These are phyloP conservation scores for Porodaedalea pini DNA, from an alignment of 1,284 basidiomycete genomes.

Conservation along the genomic window DNA sequence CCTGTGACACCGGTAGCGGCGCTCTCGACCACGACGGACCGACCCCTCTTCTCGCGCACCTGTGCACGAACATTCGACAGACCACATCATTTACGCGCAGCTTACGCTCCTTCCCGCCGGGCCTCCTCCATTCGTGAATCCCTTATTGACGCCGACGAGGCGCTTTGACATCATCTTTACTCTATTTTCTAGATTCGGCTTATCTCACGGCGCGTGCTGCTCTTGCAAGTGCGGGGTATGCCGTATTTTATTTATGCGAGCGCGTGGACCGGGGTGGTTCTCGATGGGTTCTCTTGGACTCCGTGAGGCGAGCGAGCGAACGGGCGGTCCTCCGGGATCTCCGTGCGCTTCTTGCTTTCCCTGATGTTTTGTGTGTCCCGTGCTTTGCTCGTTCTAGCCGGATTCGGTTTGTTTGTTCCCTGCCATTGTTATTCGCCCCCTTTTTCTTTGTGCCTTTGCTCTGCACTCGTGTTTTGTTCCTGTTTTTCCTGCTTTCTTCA, in stretches of 20 bases:
- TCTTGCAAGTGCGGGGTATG: background rate
- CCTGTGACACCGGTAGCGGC: background rate
- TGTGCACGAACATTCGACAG: background rate
- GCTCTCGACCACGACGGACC: background rate
- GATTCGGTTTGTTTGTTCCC: background rate
- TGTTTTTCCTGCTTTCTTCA: background rate
- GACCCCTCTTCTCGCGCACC: background rate
- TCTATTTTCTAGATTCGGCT: background rate
- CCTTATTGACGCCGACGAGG: background rate
- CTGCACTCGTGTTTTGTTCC: background rate
- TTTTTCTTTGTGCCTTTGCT: background rate
- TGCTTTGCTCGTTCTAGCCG: background rate
- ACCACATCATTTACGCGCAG: background rate
- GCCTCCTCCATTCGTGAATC: background rate
- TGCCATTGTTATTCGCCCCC: background rate
- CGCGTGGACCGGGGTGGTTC: conserved; percentile 1
- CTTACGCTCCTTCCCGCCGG: background rate
- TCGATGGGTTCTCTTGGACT: background rate
- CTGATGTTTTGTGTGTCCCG: background rate
- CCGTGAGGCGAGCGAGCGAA: too few species aligned
- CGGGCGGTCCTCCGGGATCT: background rate
- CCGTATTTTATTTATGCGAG: background rate
- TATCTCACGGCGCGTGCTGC: background rate
- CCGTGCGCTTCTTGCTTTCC: background rate
- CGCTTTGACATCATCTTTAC: background rate